Conservation (phyloP, 2,329 filamentous ascomycete genomes). For the Orbilia oligospora region DNA sequence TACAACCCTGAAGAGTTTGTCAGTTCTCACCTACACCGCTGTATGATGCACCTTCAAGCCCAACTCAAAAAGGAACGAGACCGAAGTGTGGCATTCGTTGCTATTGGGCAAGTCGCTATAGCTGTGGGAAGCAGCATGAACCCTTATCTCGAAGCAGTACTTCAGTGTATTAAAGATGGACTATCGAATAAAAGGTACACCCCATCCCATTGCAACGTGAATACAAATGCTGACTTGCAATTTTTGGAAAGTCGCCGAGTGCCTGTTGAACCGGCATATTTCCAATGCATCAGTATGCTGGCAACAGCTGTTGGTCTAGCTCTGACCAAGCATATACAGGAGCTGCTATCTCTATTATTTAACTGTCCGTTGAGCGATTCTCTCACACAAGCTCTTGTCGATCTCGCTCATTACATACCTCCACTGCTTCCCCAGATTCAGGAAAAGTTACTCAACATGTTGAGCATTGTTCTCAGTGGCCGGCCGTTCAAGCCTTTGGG, state of each 20-base stretch:
- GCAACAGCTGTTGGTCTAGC: conserved; percentile 96
- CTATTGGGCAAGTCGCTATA: conserved; percentile 95
- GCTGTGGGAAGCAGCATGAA: conserved; percentile 95
- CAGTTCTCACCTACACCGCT: conserved; percentile 87
- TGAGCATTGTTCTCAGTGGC: conserved; percentile 92
- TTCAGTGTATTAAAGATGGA: conserved; percentile 93
- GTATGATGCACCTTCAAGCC: conserved; percentile 95
- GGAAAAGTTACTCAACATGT: conserved; percentile 91
- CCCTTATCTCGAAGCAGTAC: conserved; percentile 92
- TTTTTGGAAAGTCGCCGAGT: conserved; percentile 46
- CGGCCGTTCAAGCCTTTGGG: conserved; percentile 93
- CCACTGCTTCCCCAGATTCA: conserved; percentile 94
- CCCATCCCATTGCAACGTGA: neutral
- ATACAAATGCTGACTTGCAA: conserved; percentile 13
- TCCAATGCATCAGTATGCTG: conserved; percentile 94
- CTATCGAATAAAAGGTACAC: conserved; percentile 63
- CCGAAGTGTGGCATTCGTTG: conserved; percentile 91
- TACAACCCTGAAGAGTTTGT: conserved; percentile 94
- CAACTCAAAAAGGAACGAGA: conserved; percentile 92
- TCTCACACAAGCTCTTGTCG: conserved; percentile 92
- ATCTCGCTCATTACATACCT: conserved; percentile 99
- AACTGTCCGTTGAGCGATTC: conserved; percentile 94
- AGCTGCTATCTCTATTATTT: conserved; percentile 94
- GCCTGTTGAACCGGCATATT: conserved; percentile 63
- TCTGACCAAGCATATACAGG: conserved; percentile 98